Evolutionary conservation across 495 filamentous ascomycete genomes (phyloP).

Genomic region (Xylaria scruposa): DNA sequence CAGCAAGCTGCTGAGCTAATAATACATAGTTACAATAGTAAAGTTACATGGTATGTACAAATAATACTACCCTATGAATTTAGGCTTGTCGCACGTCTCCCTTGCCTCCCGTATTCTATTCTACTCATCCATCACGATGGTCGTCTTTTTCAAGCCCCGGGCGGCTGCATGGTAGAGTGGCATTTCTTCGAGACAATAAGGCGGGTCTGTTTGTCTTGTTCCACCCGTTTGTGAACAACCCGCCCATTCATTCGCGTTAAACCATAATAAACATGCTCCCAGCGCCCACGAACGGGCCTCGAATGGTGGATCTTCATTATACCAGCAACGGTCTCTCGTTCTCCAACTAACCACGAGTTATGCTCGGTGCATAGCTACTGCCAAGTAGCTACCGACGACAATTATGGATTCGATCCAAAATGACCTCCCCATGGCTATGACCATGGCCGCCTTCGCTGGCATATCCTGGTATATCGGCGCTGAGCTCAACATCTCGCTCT

Average conservation of each 20-base stretch:
- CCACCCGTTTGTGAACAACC: constrained; percentile 4
- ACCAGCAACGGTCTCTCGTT: not conserved
- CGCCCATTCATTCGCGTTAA: not conserved
- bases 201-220: constrained; percentile 2
- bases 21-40: not conserved
- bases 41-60: not conserved
- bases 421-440: constrained; percentile 32
- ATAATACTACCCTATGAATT: not conserved
- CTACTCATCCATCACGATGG: not conserved
- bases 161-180: constrained; percentile 17
- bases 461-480: constrained; percentile 63
- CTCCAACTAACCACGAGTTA: not conserved
- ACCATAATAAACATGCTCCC: constrained; percentile 28
- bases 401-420: constrained; percentile 23
- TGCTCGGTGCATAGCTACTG: constrained; percentile 24
- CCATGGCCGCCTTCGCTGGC: constrained; percentile 61
- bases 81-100: constrained; percentile 2
- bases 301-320: constrained; percentile 14
- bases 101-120: not conserved
- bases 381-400: constrained; percentile 3
- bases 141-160: constrained; percentile 16
- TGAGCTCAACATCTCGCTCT: constrained; percentile 62
- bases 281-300: constrained; percentile 19
- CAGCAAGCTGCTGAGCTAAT: constrained; percentile 2
- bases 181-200: constrained; percentile 12